phyloP scores from a whole-genome alignment of 495 filamentous ascomycete genomes.

The Penicillium salamii region DNA sequence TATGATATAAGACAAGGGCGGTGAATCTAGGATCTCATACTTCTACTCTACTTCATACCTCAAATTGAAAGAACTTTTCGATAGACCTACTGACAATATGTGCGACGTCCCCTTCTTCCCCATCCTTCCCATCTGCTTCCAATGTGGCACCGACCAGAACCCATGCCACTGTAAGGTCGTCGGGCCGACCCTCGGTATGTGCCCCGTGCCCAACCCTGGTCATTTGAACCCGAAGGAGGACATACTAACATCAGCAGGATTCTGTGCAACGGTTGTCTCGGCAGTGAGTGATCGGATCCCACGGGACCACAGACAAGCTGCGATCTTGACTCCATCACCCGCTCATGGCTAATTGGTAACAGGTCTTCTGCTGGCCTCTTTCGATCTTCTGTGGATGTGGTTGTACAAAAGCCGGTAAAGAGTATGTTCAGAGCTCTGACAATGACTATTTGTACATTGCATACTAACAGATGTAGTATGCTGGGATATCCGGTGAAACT shows the following conservation, averaged over 20 bases:
- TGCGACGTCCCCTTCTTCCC: constrained; percentile 38
- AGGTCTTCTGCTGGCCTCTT: constrained; percentile 59
- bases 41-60: no score
- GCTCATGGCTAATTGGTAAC: constrained; percentile 1
- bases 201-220: no score
- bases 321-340: neutral
- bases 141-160: constrained; percentile 58
- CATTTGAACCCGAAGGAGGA: no score
- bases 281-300: constrained; percentile 40
- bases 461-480: constrained; percentile 38
- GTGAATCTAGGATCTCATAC: neutral
- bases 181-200: constrained; percentile 54
- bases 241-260: no score
- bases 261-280: constrained; percentile 45
- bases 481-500: constrained; percentile 54
- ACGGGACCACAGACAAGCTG: neutral
- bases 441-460: neutral
- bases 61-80: no score
- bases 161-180: constrained; percentile 62
- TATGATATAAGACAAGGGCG: constrained; percentile 15
- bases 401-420: constrained; percentile 53
- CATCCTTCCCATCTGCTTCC: constrained; percentile 52
- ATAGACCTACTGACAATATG: no score
- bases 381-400: constrained; percentile 60
- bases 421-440: constrained; percentile 34